Evolutionary conservation across 306 rosid species (phyloP), one percentile per base, ranked within the genome.

Genomic region (Prunus padus): DNA sequence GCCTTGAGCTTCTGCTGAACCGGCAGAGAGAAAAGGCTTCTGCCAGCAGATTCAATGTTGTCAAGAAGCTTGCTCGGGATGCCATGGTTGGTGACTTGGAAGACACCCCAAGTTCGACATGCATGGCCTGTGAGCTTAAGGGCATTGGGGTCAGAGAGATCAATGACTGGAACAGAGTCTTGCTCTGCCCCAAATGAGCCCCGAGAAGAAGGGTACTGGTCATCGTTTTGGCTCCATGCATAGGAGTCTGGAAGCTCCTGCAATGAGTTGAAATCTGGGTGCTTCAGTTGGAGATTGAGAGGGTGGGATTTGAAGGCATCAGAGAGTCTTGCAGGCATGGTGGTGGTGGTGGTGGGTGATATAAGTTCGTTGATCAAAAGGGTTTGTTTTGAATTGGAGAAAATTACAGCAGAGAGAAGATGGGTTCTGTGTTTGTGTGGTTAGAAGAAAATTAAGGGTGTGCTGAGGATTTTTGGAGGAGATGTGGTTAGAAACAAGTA

Each of bases 21-120:
- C 0, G 97, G 87, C 2, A 95, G 91, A 3, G 96, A 80, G 89
- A 95, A 95, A 10, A 95, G 93, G 52, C 72, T 49, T 5, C 77
- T 65, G 0, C 87, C 87, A 4, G 77, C 10, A 22, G 66, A 40
- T 31, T 92, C 90, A 67, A 90, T 74, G 77, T 88, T 84, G 11
- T 78, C 67, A 12, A 92, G 81, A 45, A 95, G 89, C 3, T 25
- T 62, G 2, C 7, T 1, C 4, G 92, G 85, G 76, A 92, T 25
- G 14, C 87, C 92, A 56, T 95, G 97, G 82, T 89, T 90, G 5
- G 82, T 83, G 28, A 92, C 87, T 37, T 95, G 99, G 77, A 85
- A 95, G 3, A 81, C 89, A 7, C 99, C 99, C 99, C 97, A 95
- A 14, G 90, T 85, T n/a, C 66, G 81, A 83, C 95, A 92, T 84